Evolutionary conservation across 495 filamentous ascomycete genomes (phyloP).

Genomic region (Penicillium macrosclerotiorum): DNA sequence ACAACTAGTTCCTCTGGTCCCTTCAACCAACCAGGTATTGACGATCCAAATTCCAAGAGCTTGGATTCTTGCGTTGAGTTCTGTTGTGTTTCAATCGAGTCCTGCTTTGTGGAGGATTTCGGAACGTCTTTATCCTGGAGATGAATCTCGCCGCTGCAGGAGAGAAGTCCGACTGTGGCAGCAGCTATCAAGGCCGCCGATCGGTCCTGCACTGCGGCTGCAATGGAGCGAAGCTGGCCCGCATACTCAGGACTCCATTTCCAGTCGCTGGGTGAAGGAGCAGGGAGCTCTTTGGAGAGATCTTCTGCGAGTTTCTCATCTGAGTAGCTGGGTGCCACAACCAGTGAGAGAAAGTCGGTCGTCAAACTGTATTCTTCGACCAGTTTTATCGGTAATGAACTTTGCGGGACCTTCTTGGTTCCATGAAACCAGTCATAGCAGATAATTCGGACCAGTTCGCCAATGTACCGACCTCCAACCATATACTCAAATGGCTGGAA

Average conservation of each 20-base stretch:
- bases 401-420: constrained; percentile 20
- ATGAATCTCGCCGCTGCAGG: constrained; percentile 57
- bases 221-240: constrained; percentile 50
- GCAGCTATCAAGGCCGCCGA: constrained; percentile 65
- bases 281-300: constrained; percentile 46
- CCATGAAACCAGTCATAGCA: constrained; percentile 57
- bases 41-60: constrained; percentile 5
- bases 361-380: constrained; percentile 54
- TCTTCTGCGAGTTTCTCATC: constrained; percentile 41
- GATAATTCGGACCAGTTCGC: constrained; percentile 67
- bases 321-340: constrained; percentile 42
- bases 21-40: constrained; percentile 22
- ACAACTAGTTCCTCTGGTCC: constrained; percentile 59
- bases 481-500: constrained; percentile 84
- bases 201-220: constrained; percentile 57
- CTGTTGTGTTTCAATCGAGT: not conserved
- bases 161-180: constrained; percentile 60
- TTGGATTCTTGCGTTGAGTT: not conserved
- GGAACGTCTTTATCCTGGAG: constrained; percentile 14
- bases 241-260: constrained; percentile 58
- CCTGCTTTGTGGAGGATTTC: not conserved
- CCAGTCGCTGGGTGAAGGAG: constrained; percentile 39
- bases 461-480: constrained; percentile 71
- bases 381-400: constrained; percentile 47
- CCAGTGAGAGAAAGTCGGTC: constrained; percentile 64